Percentiles rank a stretch among this genome's conserved stretches.
These are phyloP conservation scores for Penicillium occitanis DNA, from an alignment of 2,329 filamentous ascomycete species.

Conservation along the genomic window DNA sequence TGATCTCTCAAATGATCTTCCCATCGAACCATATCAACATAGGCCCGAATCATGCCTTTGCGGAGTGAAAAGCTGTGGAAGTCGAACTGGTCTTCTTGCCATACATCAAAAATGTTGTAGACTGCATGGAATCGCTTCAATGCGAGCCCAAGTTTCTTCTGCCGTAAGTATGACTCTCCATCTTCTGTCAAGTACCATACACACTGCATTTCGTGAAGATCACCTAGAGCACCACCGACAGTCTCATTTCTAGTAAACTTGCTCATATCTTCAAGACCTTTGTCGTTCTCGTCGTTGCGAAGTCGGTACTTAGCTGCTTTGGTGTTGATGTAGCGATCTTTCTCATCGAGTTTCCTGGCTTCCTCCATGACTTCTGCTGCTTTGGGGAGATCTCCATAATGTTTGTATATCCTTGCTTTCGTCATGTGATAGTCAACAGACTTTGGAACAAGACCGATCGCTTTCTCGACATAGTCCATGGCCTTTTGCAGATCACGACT, in stretches of 20 bases:
- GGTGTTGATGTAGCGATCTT: constrained; percentile 96
- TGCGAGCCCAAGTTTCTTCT: constrained; percentile 78
- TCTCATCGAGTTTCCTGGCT: constrained; percentile 79
- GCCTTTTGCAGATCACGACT: constrained; percentile 84
- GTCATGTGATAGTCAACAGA: constrained; percentile 93
- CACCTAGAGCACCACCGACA: constrained; percentile 79
- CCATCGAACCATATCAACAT: constrained; percentile 95
- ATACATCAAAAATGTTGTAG: constrained; percentile 90
- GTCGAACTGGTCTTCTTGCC: constrained; percentile 98
- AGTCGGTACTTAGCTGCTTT: constrained; percentile 97
- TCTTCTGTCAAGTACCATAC: constrained; percentile 97
- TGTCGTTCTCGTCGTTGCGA: constrained; percentile 85
- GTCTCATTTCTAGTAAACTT: constrained; percentile 93
- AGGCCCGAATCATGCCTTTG: constrained; percentile 92
- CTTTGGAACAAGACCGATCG: constrained; percentile 73
- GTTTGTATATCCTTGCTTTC: constrained; percentile 92
- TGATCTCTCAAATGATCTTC: constrained; percentile 89
- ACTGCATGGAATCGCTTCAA: constrained; percentile 89
- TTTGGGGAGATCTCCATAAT: constrained; percentile 73
- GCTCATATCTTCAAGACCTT: constrained; percentile 82
- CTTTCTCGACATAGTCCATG: constrained; percentile 76
- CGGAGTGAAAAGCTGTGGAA: constrained; percentile 97
- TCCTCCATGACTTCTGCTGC: constrained; percentile 86
- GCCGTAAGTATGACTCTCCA: constrained; percentile 80
- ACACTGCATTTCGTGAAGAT: constrained; percentile 97